phyloP scores from a whole-genome alignment of 495 filamentous ascomycete genomes.

The Aspergillus sparsus region DNA sequence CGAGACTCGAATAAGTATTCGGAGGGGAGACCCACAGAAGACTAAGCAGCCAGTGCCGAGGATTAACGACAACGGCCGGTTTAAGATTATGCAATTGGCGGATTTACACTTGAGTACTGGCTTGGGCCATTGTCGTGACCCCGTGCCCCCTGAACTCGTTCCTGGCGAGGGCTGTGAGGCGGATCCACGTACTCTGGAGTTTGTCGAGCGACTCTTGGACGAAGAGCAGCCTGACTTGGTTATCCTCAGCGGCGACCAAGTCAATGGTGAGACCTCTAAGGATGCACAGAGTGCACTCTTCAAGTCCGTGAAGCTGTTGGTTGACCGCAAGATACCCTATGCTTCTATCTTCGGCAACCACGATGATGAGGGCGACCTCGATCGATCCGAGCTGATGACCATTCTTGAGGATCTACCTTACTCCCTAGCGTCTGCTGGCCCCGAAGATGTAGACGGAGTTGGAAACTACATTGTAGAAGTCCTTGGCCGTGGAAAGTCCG shows the following conservation, averaged over 20 bases:
- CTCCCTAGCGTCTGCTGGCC: constrained; percentile 79
- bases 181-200: constrained; percentile 88
- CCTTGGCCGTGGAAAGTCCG: constrained; percentile 71
- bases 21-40: constrained; percentile 64
- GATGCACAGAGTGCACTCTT: constrained; percentile 93
- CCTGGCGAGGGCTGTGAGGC: constrained; percentile 83
- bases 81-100: constrained; percentile 94
- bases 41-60: constrained; percentile 66
- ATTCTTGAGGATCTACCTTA: constrained; percentile 85
- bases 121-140: constrained; percentile 78
- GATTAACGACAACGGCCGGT: constrained; percentile 84
- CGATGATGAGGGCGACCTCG: constrained; percentile 86
- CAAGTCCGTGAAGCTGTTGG: constrained; percentile 85
- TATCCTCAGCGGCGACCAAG: constrained; percentile 87
- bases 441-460: constrained; percentile 79
- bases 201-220: constrained; percentile 77
- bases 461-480: constrained; percentile 96
- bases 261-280: constrained; percentile 89
- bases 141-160: constrained; percentile 63
- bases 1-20: constrained; percentile 70
- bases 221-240: constrained; percentile 92
- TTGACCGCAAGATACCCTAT: constrained; percentile 86
- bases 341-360: constrained; percentile 97
- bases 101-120: constrained; percentile 93
- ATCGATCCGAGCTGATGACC: constrained; percentile 75